Percentiles rank a stretch among this genome's conserved stretches.
Conservation (phyloP, 768 basidiomycete species). For the Lactifluus echinatus region DNA sequence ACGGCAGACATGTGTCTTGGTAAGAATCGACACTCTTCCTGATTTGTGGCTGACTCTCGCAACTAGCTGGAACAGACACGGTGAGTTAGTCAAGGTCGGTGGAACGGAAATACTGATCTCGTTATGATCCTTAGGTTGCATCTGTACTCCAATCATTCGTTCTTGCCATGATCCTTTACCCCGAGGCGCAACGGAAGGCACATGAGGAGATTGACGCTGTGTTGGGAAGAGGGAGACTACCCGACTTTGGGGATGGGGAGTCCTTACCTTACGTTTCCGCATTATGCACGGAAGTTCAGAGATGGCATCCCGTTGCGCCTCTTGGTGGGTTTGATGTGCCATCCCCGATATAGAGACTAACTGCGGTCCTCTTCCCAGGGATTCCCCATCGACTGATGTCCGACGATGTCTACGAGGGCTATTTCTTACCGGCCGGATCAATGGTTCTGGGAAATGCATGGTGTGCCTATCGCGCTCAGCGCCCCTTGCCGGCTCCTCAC, state of each 20-base stretch:
- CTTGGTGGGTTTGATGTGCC: constrained; percentile 16
- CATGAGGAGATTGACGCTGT: constrained; percentile 29
- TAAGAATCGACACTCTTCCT: not conserved
- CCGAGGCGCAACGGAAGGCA: constrained; percentile 25
- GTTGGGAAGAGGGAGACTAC: constrained; percentile 25
- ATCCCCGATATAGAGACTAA: not conserved
- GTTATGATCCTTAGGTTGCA: constrained; percentile 19
- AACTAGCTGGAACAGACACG: constrained; percentile 1
- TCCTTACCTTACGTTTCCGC: constrained; percentile 25
- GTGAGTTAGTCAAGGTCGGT: not conserved
- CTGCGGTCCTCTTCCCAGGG: not conserved
- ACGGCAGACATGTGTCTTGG: constrained; percentile 4
- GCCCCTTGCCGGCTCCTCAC: not conserved
- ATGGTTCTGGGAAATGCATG: constrained; percentile 3
- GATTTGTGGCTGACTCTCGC: not conserved
- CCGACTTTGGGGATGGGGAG: constrained; percentile 22
- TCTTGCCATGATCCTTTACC: constrained; percentile 28
- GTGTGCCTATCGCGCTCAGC: not conserved
- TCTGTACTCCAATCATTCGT: constrained; percentile 27
- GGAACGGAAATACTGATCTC: not conserved
- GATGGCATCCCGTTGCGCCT: constrained; percentile 27
- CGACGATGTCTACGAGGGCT: constrained; percentile 17
- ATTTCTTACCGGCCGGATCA: constrained; percentile 15
- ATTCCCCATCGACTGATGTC: constrained; percentile 10
- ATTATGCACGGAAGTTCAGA: constrained; percentile 23